Conservation (phyloP, 495 filamentous ascomycete species). For the Entonaema liquescens region DNA sequence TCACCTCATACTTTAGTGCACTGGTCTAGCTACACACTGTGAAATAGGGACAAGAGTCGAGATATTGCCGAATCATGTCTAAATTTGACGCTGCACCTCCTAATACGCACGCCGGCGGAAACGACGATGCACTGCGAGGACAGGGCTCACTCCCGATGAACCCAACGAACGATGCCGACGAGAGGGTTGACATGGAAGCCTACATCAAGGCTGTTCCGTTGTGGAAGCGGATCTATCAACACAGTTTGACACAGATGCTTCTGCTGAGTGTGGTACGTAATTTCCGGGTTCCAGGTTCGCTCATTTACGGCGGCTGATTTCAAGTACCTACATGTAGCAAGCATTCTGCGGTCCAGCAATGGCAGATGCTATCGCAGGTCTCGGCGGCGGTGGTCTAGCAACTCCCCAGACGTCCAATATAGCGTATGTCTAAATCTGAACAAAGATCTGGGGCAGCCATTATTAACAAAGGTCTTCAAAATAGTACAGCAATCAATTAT, state of each 20-base stretch:
- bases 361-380: slow-evolving; percentile 34
- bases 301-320: background rate
- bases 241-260: slow-evolving; percentile 38
- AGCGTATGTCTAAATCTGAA: slow-evolving; percentile 16
- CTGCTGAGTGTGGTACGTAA: slow-evolving; percentile 23
- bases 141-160: slow-evolving; percentile 36
- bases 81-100: slow-evolving; percentile 39
- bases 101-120: slow-evolving; percentile 33
- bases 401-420: slow-evolving; percentile 39
- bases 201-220: slow-evolving; percentile 26
- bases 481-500: slow-evolving; percentile 37
- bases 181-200: slow-evolving; percentile 34
- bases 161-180: slow-evolving; percentile 23
- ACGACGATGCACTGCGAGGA: slow-evolving; percentile 31
- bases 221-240: slow-evolving; percentile 36
- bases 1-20: background rate
- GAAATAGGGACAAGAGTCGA: background rate
- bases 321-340: slow-evolving; percentile 1
- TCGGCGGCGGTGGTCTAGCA: slow-evolving; percentile 33
- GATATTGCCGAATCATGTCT: slow-evolving; percentile 21
- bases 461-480: background rate
- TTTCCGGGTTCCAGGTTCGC: background rate
- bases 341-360: slow-evolving; percentile 40
- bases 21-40: background rate
- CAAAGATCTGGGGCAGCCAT: background rate